Base-by-base conservation (phyloP, 2,329 filamentous ascomycete species). In the Epichloe hybrida region DNA sequence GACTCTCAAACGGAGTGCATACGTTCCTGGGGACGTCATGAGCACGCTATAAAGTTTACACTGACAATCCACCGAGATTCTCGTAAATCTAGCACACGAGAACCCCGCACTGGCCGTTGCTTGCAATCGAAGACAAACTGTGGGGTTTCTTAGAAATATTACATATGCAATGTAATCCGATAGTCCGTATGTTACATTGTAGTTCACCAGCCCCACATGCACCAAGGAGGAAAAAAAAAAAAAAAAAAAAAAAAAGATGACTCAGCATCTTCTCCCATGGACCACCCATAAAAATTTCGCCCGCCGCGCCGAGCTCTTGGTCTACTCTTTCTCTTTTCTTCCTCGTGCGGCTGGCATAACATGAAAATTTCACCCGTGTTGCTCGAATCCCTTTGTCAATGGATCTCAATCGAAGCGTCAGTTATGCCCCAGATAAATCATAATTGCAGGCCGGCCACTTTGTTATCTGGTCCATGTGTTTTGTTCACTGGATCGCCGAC, bases 341-440 rank as follows among this genome's bases (percentile, higher is more conserved):
- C 80, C 76, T 87, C 74, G 83, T 89, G 85, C 84, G 84, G 85
- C 84, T 73, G 81, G 81, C 80, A 83, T 80, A 75, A 83, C 77
- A 71, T 70, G 66, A 71, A 75, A 73, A 70, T 72, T 65, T 79
- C 79, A 77, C 80, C 84, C 84, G 81, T 86, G 83, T 89, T 89
- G 84, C 84, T 85, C 83, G 78, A 75, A 74, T 82, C 73, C 72
- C 64, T 65, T 58, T 65, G 64, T 61, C 68, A 70, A 81, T 75
- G 73, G 72, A 76, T 72, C 56, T 57, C 56, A 56, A 62, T 70
- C 69, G 68, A 61, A 81, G 84, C 83, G 85, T 89, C 85, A 81
- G 79, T 84, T 80, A 77, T 79, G 82, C 80, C 83, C 77, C 78
- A 90, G 85, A 87, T 65, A 54, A 70, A 84, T 71, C 70, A 77